Conservation (phyloP, 805 yeast genomes). For the Wickerhamiella domercqiae region DNA sequence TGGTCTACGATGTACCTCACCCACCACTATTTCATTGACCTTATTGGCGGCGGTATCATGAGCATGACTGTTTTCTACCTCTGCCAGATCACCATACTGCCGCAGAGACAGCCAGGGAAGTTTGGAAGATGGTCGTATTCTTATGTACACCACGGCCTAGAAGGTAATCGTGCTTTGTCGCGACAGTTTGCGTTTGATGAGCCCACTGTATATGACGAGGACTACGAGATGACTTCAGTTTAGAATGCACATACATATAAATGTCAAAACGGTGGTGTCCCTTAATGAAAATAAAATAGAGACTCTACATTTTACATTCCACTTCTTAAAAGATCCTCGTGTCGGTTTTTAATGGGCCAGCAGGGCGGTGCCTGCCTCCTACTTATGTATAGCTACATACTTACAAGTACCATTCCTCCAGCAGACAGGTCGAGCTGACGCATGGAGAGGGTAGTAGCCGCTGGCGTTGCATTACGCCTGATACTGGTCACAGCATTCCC, state of each 20-base stretch:
- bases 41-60: slow-evolving; percentile 85
- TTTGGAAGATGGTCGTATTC: slow-evolving; percentile 30
- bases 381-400: too few relatives aligned
- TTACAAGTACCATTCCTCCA: too few relatives aligned
- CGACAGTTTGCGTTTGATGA: slow-evolving; percentile 5
- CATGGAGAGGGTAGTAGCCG: too few relatives aligned
- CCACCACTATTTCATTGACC: slow-evolving; percentile 88
- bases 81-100: slow-evolving; percentile 50
- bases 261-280: too few relatives aligned
- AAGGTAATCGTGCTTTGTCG: background rate
- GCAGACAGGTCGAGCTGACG: too few relatives aligned
- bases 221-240: slow-evolving; percentile 3
- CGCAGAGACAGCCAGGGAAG: slow-evolving; percentile 29
- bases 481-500: slow-evolving; percentile 16
- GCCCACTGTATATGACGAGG: slow-evolving; percentile 3
- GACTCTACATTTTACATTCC: too few relatives aligned
- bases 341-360: too few relatives aligned
- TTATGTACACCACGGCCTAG: slow-evolving; percentile 21
- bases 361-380: too few relatives aligned
- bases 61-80: slow-evolving; percentile 55
- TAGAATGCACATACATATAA: too few relatives aligned
- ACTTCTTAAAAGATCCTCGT: too few relatives aligned
- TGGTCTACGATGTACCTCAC: slow-evolving; percentile 97
- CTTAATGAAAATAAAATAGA: too few relatives aligned
- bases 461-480: slow-evolving; percentile 13